Conservation (phyloP, 2,329 filamentous ascomycete genomes). For the Aaosphaeria pasadenensis region DNA sequence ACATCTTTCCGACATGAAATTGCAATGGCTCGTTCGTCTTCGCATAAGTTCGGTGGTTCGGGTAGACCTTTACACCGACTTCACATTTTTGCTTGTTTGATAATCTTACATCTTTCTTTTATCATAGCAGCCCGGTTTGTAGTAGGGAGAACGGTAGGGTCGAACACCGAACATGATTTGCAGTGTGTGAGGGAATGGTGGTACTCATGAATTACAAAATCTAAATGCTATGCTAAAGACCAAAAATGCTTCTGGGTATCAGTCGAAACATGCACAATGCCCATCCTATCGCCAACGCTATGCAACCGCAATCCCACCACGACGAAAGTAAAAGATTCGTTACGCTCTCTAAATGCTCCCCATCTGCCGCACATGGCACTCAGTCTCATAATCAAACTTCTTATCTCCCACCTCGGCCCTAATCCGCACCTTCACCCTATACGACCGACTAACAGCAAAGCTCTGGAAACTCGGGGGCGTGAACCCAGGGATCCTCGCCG, state of each 20-base stretch:
- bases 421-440: constrained; percentile 17
- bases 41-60: too few relatives aligned
- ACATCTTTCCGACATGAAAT: too few relatives aligned
- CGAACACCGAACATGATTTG: too few relatives aligned
- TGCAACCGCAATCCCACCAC: not conserved
- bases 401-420: constrained; percentile 14
- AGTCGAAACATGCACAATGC: not conserved
- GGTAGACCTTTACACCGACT: too few relatives aligned
- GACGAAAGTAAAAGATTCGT: not conserved
- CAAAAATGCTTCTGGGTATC: not conserved
- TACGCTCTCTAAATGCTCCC: not conserved
- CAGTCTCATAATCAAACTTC: constrained; percentile 14
- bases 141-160: too few relatives aligned
- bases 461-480: constrained; percentile 19
- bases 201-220: not conserved
- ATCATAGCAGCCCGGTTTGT: too few relatives aligned
- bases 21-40: too few relatives aligned
- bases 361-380: constrained; percentile 8
- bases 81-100: too few relatives aligned
- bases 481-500: constrained; percentile 15
- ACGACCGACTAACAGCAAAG: constrained; percentile 19
- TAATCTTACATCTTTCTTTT: too few relatives aligned
- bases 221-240: not conserved
- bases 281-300: too few relatives aligned
- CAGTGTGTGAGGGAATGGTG: not conserved